Percentiles rank a stretch among this genome's conserved stretches.
Evolutionary conservation across 768 basidiomycete species (phyloP).

Genomic region (Mycena galopus): DNA sequence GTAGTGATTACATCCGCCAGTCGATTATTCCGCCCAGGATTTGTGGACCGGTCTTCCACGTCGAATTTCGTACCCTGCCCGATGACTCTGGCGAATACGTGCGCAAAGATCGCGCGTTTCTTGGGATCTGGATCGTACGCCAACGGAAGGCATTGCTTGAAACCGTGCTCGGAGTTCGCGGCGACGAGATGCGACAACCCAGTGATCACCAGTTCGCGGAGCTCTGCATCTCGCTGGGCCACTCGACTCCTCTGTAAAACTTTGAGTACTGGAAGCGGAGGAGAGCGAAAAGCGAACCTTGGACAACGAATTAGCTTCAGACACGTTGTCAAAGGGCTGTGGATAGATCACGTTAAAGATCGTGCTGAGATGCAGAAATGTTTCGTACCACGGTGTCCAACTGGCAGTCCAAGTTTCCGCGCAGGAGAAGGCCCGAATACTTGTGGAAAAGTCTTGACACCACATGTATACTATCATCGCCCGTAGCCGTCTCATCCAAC

Average conservation of each 20-base stretch:
- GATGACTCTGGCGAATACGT: slow-evolving; percentile 86
- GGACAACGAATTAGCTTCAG: slow-evolving; percentile 62
- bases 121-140: slow-evolving; percentile 80
- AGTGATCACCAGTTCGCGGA: slow-evolving; percentile 82
- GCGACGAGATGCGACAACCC: slow-evolving; percentile 86
- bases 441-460: slow-evolving; percentile 85
- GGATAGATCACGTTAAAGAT: slow-evolving; percentile 13
- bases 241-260: slow-evolving; percentile 54
- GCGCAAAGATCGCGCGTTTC: slow-evolving; percentile 85
- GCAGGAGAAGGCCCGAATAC: slow-evolving; percentile 76
- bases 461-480: slow-evolving; percentile 76
- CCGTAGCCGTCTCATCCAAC: slow-evolving; percentile 63
- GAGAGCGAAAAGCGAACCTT: slow-evolving; percentile 49
- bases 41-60: slow-evolving; percentile 63
- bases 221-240: slow-evolving; percentile 68
- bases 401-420: slow-evolving; percentile 68
- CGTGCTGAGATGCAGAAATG: neutral
- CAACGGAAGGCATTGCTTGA: slow-evolving; percentile 87
- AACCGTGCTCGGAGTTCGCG: slow-evolving; percentile 88
- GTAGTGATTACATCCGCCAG: slow-evolving; percentile 67
- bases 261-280: neutral
- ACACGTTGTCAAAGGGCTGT: slow-evolving; percentile 63
- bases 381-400: slow-evolving; percentile 58
- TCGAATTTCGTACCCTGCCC: slow-evolving; percentile 85
- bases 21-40: slow-evolving; percentile 62